Evolutionary conservation across 2,329 filamentous ascomycete genomes (phyloP), one percentile per base, ranked within the genome.

Genomic region (Paraphoma chrysanthemicola): DNA sequence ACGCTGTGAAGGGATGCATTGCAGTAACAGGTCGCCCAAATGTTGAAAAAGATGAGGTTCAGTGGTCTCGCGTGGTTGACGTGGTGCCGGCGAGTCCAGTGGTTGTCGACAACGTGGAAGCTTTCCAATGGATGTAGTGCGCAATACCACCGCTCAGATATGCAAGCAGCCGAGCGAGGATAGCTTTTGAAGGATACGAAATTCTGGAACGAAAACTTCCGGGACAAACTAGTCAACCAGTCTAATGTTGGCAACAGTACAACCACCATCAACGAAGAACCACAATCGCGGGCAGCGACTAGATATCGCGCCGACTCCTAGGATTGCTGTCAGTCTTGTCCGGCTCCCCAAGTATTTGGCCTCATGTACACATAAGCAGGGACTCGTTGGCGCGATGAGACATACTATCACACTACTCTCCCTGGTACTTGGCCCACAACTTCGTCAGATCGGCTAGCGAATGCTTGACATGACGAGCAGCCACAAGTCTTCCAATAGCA

Each of bases 1-100:
- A 68, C 30, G 77, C 60, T 17, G 78, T 80, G 39, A 80, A 53
- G 38, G 75, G 60, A 70, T 81, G 79, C 79, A 81, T 75, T 16
- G 16, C 62, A 60, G 14, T n/a, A 31, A 36, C 38, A 38, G 14
- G n/a, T 30, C 23, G 44, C 36, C 17, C 42, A 14, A 18, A 29
- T 41, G 17, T 38, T 42, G 42, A 12, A 18, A 28, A 18, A 48
- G 36, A 45, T 29, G 23, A 39, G n/a, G 17, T 6, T 38, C 11
- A 11, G 17, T 31, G n/a, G 28, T 2, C 16, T 42, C 10, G 45
- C 38, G 16, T 36, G 31, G 4, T 11, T 8, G 31, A 16, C 45
- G 29, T 23, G 16, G 4, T 14, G 33, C n/a, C n/a, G 10, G 39
- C 5, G 33, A 23, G 18, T 11, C 7, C 28, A 33, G 1, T 12